A percentile compares a stretch with the other conserved stretches of the same genome.
Conservation (phyloP, 2,329 filamentous ascomycete species). For the Monilinia laxa region DNA sequence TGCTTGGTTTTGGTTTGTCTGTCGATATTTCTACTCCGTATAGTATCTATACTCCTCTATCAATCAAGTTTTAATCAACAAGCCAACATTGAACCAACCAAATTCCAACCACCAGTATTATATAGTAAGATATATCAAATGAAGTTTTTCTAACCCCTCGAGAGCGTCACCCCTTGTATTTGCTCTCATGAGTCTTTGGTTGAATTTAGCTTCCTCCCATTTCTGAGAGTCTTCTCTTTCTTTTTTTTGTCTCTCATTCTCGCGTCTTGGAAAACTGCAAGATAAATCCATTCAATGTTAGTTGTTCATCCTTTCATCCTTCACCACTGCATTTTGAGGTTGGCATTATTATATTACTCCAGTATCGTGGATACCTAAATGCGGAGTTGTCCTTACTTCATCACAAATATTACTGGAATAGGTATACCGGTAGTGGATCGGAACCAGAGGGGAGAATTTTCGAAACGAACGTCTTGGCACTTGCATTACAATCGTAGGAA, state of each 20-base stretch:
- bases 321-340: not conserved
- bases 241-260: not conserved
- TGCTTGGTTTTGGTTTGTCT: not conserved
- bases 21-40: not conserved
- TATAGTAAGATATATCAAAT: not conserved
- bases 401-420: conserved; percentile 4
- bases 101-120: too few relatives aligned
- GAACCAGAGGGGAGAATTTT: not conserved
- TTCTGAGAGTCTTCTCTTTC: not conserved
- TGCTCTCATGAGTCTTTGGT: not conserved
- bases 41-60: too few relatives aligned
- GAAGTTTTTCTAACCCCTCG: not conserved
- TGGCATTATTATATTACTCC: conserved; percentile 8
- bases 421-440: conserved; percentile 15
- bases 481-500: not conserved
- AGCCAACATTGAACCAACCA: too few relatives aligned
- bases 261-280: conserved; percentile 11
- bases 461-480: not conserved
- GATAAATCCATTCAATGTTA: not conserved
- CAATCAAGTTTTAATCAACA: too few relatives aligned
- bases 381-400: not conserved
- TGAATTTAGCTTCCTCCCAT: not conserved
- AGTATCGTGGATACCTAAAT: not conserved
- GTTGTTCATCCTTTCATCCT: not conserved
- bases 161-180: not conserved